Base-by-base conservation (phyloP, 2,329 filamentous ascomycete species). In the Alternaria incomplexa region DNA sequence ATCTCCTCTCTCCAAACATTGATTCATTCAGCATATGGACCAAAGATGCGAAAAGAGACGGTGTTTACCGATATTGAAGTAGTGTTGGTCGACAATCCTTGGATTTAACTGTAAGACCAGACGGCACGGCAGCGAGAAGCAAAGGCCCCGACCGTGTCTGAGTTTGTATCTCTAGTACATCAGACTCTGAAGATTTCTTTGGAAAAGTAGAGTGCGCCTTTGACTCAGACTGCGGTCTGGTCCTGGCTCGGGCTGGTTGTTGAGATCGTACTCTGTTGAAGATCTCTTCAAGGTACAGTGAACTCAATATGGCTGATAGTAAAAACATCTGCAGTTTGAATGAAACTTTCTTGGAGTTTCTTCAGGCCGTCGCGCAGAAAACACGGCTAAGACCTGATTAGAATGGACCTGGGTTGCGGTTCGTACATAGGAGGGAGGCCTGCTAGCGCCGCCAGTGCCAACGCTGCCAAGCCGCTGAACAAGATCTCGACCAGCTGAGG, bases 401-500 rank as follows among this genome's bases (percentile, higher is more conserved):
- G 43, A 44, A 44, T 20, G 11, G 9, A 44, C 40, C n/a, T 20
- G 15, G 12, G 10, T 12, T 15, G 47, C n/a, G 26, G 28, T 30
- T 30, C 32, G 4, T n/a, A 8, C 9, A n/a, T 4, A 40, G 26
- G 15, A 28, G 47, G 25, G 47, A 30, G 15, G 47, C 6, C 17
- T 30, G 26, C n/a, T 50, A 51, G 48, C 48, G 17, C 13, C 13
- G 20, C 17, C 48, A 52, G 28, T 52, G 48, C 48, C 48, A 52
- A 52, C 22, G 28, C 22, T 52, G 48, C 48, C 48, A 52, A 52
- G 48, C 22, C 28, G 28, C 3, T 36, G 48, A 52, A 36, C 28
- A 52, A 52, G 48, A 52, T 52, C 48, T 52, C 48, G 48, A 52
- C 48, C 48, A 36, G 20, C 48, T 51, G 48, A 51, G 30, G 48